Evolutionary conservation across 2,329 filamentous ascomycete species (phyloP).

Genomic region (Hypoxylon sp.): DNA sequence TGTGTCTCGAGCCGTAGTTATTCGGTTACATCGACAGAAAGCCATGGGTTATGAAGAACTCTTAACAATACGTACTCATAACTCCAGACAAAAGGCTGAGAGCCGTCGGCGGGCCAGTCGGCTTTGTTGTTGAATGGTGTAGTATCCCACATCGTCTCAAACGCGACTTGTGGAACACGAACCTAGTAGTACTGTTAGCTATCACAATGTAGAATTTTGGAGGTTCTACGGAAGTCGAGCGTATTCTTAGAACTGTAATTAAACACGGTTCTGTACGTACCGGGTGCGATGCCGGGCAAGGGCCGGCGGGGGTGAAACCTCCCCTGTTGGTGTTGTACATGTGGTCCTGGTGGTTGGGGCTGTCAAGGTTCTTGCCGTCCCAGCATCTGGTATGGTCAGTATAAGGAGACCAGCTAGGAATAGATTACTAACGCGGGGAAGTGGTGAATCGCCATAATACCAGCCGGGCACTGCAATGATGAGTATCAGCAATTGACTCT

Average conservation of each 20-base stretch:
- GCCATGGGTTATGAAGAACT: neutral
- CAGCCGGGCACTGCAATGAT: constrained; percentile 53
- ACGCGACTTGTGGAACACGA: constrained; percentile 58
- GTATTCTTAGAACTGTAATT: neutral
- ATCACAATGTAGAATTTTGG: neutral
- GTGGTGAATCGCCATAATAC: constrained; percentile 58
- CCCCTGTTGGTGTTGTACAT: constrained; percentile 58
- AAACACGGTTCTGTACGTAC: constrained; percentile 23
- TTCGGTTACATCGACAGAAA: neutral
- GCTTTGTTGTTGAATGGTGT: constrained; percentile 57
- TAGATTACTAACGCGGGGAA: constrained; percentile 54
- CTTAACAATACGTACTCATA: constrained; percentile 41
- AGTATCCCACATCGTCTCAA: constrained; percentile 64
- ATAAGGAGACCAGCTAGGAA: neutral
- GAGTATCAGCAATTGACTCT: neutral
- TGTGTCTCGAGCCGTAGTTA: neutral
- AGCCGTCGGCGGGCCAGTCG: constrained; percentile 55
- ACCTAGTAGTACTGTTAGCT: constrained; percentile 31
- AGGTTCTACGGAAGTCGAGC: neutral
- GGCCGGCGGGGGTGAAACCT: constrained; percentile 50
- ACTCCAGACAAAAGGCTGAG: constrained; percentile 56
- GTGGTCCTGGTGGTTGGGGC: constrained; percentile 55
- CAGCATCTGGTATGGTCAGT: constrained; percentile 52
- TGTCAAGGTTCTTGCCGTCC: constrained; percentile 49
- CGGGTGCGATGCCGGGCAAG: constrained; percentile 57